These are phyloP conservation scores for Flaveria linearis DNA, from an alignment of 129 eudicot species.

Conservation along the genomic window DNA sequence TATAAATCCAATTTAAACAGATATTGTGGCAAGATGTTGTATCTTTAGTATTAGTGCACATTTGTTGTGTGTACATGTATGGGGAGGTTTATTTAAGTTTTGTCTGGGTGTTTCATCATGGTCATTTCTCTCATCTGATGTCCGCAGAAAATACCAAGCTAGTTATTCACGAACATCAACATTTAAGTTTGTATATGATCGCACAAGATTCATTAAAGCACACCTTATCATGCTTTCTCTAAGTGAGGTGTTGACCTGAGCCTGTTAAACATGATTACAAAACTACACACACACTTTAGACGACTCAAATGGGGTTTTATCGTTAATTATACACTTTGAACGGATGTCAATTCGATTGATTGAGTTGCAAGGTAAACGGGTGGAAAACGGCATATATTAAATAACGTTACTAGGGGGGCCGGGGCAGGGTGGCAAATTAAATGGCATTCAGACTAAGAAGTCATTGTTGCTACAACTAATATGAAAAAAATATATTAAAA, in stretches of 20 bases:
- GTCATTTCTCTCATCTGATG: not conserved
- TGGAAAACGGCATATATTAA: not conserved
- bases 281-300: not conserved
- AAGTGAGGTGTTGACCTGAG: not conserved
- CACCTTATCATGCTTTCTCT: not conserved
- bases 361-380: not conserved
- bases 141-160: not conserved
- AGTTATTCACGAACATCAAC: no score
- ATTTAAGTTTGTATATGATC: not conserved
- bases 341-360: not conserved
- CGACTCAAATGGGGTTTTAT: not conserved
- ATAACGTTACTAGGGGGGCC: not conserved
- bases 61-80: not conserved
- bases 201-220: not conserved
- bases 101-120: not conserved
- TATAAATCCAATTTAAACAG: not conserved
- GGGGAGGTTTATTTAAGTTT: no score
- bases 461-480: conserved; percentile 21
- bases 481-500: conserved; percentile 10
- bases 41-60: conserved; percentile 18
- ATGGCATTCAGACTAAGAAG: conserved; percentile 6
- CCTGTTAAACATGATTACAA: not conserved
- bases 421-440: no score
- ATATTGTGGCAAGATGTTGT: not conserved
- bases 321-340: not conserved